phyloP scores from a whole-genome alignment of 192 early-diverging fungal genomes.

The Backusella circina region DNA sequence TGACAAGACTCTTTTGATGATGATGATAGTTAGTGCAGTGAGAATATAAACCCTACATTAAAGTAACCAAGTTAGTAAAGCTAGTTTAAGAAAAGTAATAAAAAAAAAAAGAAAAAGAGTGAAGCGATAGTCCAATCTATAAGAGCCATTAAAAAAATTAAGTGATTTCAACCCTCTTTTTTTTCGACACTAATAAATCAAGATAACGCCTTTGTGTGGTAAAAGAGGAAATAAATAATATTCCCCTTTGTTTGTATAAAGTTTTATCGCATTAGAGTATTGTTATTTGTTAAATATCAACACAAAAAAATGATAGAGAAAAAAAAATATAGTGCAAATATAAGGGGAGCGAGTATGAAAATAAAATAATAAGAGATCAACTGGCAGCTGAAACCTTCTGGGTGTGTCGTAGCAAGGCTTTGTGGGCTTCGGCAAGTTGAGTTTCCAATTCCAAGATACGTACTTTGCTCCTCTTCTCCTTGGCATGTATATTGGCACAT shows the following conservation, averaged over 20 bases:
- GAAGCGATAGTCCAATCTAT: constrained; percentile 10
- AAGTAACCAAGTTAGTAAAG: neutral
- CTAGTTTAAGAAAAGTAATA: neutral
- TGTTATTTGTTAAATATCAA: constrained; percentile 12
- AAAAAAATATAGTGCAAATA: neutral
- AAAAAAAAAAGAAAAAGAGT: neutral
- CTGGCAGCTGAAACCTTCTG: neutral
- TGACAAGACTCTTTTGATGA: neutral
- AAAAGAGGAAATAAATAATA: neutral
- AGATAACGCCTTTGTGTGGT: constrained; percentile 7
- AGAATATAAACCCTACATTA: neutral
- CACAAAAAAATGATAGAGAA: constrained; percentile 9
- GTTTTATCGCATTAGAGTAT: constrained; percentile 14
- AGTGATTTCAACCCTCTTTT: neutral
- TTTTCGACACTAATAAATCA: constrained; percentile 15
- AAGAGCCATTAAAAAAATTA: constrained; percentile 15
- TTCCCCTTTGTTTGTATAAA: constrained; percentile 1
- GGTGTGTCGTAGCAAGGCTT: constrained; percentile 17
- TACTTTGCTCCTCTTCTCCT: constrained; percentile 33
- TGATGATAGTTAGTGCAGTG: neutral
- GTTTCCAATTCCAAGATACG: constrained; percentile 39
- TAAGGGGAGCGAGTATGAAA: neutral
- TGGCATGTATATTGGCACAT: constrained; percentile 26
- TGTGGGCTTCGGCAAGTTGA: constrained; percentile 43
- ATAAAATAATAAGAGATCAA: neutral